Base-by-base conservation (phyloP, 345 rosid genomes). In the Jatropha curcas region DNA sequence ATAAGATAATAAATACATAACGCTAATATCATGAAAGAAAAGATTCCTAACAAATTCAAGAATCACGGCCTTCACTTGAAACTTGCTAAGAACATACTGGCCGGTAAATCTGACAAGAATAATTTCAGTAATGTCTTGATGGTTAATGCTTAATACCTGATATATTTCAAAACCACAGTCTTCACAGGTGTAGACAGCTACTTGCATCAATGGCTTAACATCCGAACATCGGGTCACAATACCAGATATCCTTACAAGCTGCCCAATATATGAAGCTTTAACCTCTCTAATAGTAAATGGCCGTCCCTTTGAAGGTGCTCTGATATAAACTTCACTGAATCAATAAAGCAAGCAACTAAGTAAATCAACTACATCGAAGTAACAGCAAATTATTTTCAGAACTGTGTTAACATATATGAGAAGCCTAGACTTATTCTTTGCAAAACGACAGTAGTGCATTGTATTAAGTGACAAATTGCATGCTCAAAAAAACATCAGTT, bases 191-290 rank as follows among this genome's bases (percentile, higher is more conserved):
- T 95, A 95, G 1, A 95, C 98, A 70, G 99, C 97, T 13, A 95
- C 97, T 52, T 92, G 94, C 98, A 95, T 92, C 73, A 95, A 81
- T 65, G 99, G 98, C 87, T 95, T 95, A 68, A 95, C 99, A 84
- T 95, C 99, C 22, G 99, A 95, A 76, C 99, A 95, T 11, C 98
- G 96, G 16, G 97, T 95, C 69, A 95, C 88, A 85, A 95, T 93
- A 65, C 99, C 99, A 34, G 98, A 87, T 80, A 84, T 88, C 75
- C 84, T 88, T 3, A 95, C 97, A 79, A 95, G 96, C 72, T 92
- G 97, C 28, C 98, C 99, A 76, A 95, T 92, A 68, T 86, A 77
- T 46, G 98, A 91, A 73, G 99, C 96, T 82, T 83, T 95, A 78
- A 95, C 98, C 81, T 91, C 98, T 87, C 99, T 93, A 63, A 95